Evolutionary conservation across 2,329 filamentous ascomycete species (phyloP).

Genomic region (Trichophyton simii): DNA sequence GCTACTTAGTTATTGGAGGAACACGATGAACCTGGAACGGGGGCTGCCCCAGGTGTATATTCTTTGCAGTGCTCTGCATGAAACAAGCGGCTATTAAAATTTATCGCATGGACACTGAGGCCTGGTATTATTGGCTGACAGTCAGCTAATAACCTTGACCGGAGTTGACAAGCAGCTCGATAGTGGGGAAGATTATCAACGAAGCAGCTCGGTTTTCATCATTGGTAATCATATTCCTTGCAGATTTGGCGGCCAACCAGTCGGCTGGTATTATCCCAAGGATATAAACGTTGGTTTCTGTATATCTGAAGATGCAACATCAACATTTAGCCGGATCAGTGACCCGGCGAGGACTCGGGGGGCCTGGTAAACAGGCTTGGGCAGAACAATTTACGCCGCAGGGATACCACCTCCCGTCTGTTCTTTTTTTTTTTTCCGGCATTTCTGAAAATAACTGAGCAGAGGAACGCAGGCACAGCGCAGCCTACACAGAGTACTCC

Average conservation of each 20-base stretch:
- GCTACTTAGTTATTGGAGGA: not conserved
- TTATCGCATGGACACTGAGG: not conserved
- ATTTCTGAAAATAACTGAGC: not conserved
- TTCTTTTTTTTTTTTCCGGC: not conserved
- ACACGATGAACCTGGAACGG: not conserved
- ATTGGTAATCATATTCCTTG: not conserved
- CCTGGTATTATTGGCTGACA: not conserved
- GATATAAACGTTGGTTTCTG: slow-evolving; percentile 1
- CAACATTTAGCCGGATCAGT: not conserved
- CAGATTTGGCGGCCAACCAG: not conserved
- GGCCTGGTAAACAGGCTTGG: not conserved
- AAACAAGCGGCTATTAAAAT: not conserved
- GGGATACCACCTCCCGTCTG: not conserved
- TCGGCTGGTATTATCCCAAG: not conserved
- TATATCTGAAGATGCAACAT: not conserved
- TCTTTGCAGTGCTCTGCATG: not conserved
- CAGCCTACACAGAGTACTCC: not conserved
- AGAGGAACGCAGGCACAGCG: not conserved
- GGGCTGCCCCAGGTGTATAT: not conserved
- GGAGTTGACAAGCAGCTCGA: not conserved
- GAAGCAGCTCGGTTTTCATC: not conserved
- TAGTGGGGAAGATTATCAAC: not conserved
- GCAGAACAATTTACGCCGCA: not conserved
- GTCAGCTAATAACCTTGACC: not conserved
- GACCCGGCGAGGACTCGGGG: not conserved